phyloP scores from a whole-genome alignment of 139 green algal genomes.

The Chlamydomonas applanata region DNA sequence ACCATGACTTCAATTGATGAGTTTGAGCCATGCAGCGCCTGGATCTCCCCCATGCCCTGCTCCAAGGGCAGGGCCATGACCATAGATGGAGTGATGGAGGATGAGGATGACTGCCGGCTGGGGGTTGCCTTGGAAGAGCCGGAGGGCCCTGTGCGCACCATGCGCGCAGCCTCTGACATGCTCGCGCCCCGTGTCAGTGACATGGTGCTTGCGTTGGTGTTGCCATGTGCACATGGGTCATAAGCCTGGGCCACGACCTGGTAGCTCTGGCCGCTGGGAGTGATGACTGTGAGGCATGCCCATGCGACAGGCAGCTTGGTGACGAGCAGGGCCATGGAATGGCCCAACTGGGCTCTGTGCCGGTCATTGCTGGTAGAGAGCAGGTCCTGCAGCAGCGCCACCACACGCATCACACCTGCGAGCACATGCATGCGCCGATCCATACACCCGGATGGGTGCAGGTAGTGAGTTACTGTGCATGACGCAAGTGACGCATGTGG shows the following conservation, averaged over 20 bases:
- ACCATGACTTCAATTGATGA: constrained; percentile 15
- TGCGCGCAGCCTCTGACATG: too few relatives aligned
- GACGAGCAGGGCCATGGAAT: constrained; percentile 32
- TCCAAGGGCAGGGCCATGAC: neutral
- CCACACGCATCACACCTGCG: constrained; percentile 25
- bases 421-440: too few relatives aligned
- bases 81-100: neutral
- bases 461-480: too few relatives aligned
- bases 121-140: too few relatives aligned
- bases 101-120: neutral
- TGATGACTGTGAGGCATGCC: constrained; percentile 36
- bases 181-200: too few relatives aligned
- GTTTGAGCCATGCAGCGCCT: constrained; percentile 18
- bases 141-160: too few relatives aligned
- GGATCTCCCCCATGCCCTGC: constrained; percentile 15
- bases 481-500: too few relatives aligned
- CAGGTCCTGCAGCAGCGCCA: constrained; percentile 43
- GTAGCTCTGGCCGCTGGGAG: constrained; percentile 16
- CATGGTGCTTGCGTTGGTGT: too few relatives aligned
- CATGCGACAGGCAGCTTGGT: constrained; percentile 32
- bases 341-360: constrained; percentile 24
- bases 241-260: constrained; percentile 4
- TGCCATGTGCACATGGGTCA: neutral
- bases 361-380: constrained; percentile 23
- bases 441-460: too few relatives aligned